Conservation (phyloP, 768 basidiomycete genomes). For the Termitomyces heimii region DNA sequence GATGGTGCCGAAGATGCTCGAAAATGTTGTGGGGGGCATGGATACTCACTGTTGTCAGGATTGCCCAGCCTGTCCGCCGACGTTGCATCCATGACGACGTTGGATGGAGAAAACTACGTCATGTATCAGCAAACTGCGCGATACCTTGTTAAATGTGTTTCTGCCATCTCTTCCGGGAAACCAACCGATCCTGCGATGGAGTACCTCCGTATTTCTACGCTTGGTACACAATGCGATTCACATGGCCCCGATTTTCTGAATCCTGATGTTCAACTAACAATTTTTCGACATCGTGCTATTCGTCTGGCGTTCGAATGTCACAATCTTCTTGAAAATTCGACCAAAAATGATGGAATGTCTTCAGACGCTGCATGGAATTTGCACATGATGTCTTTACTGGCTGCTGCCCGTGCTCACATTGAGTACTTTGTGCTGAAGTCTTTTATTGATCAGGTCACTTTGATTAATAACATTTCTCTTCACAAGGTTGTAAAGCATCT, state of each 20-base stretch:
- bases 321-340: slow-evolving; percentile 4
- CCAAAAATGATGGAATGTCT: slow-evolving; percentile 5
- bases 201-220: slow-evolving; percentile 3
- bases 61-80: slow-evolving; percentile 15
- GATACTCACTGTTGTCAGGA: slow-evolving; percentile 18
- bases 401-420: slow-evolving; percentile 19
- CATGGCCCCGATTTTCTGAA: slow-evolving; percentile 12
- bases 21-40: slow-evolving; percentile 21
- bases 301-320: slow-evolving; percentile 14
- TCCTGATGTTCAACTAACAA: slow-evolving; percentile 9
- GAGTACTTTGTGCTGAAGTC: slow-evolving; percentile 16
- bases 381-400: slow-evolving; percentile 19
- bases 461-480: slow-evolving; percentile 12
- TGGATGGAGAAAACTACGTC: slow-evolving; percentile 18
- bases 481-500: neutral
- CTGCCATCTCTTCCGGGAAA: neutral
- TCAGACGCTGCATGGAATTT: slow-evolving; percentile 18
- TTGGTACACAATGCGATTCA: neutral
- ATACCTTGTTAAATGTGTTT: slow-evolving; percentile 16
- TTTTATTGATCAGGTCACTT: slow-evolving; percentile 9
- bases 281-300: slow-evolving; percentile 18
- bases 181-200: slow-evolving; percentile 1
- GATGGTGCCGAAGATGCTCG: slow-evolving; percentile 21
- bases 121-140: slow-evolving; percentile 24
- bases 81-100: slow-evolving; percentile 13